Percentiles rank a stretch among this genome's conserved stretches.
Conservation (phyloP, 2,329 filamentous ascomycete species). For the Colletotrichum orchidophilum region DNA sequence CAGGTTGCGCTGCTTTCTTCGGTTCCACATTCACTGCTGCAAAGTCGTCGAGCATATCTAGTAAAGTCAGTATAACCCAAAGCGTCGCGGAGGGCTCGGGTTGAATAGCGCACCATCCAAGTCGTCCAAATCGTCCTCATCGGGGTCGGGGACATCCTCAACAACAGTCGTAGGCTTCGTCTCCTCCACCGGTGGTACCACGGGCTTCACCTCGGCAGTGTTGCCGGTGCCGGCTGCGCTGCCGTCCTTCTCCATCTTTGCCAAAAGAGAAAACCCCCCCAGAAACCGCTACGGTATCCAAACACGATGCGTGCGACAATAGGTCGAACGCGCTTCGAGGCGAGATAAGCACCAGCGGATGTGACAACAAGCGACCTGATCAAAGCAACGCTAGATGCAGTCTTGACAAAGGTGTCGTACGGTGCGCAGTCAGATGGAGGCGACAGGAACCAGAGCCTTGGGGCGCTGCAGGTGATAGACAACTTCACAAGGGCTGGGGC, state of each 20-base stretch:
- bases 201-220: slow-evolving; percentile 33
- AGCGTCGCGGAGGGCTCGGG: background rate
- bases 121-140: slow-evolving; percentile 92
- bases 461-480: slow-evolving; percentile 9
- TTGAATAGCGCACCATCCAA: slow-evolving; percentile 76
- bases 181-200: slow-evolving; percentile 32
- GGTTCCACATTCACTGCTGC: slow-evolving; percentile 68
- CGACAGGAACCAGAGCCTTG: background rate
- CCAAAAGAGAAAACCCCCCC: background rate
- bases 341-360: background rate
- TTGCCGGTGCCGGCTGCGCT: slow-evolving; percentile 26
- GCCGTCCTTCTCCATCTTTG: slow-evolving; percentile 22
- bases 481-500: background rate
- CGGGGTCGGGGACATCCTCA: slow-evolving; percentile 82
- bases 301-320: background rate
- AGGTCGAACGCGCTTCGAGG: background rate
- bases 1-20: slow-evolving; percentile 45
- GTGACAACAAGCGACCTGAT: background rate
- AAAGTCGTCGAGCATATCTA: slow-evolving; percentile 95
- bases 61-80: background rate
- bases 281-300: background rate
- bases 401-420: slow-evolving; percentile 6
- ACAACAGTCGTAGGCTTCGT: slow-evolving; percentile 41
- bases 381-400: background rate
- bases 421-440: background rate